phyloP scores from a whole-genome alignment of 768 basidiomycete genomes.

The Leccinum olivaceopallidum region DNA sequence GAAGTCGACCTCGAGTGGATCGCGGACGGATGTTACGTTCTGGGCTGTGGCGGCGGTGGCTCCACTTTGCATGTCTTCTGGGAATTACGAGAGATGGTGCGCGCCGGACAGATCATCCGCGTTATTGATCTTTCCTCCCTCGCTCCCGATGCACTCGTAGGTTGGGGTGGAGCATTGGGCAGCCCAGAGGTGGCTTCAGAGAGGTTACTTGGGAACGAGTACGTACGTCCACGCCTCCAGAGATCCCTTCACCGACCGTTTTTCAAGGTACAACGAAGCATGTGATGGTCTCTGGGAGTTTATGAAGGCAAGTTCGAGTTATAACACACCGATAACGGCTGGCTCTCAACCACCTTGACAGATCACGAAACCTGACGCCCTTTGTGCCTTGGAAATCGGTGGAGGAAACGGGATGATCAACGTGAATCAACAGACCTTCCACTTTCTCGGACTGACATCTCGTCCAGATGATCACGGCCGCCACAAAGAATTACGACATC shows the following conservation, averaged over 20 bases:
- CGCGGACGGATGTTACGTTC: slow-evolving; percentile 60
- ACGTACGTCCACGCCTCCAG: slow-evolving; percentile 2
- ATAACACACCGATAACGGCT: not conserved
- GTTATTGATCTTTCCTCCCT: slow-evolving; percentile 48
- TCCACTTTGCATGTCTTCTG: slow-evolving; percentile 54
- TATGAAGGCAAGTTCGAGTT: slow-evolving; percentile 23
- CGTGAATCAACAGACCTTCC: slow-evolving; percentile 23
- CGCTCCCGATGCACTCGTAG: slow-evolving; percentile 41
- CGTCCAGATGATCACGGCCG: slow-evolving; percentile 36
- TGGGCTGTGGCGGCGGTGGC: slow-evolving; percentile 67
- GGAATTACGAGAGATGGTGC: slow-evolving; percentile 51
- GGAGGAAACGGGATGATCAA: slow-evolving; percentile 47
- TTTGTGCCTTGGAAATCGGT: slow-evolving; percentile 42
- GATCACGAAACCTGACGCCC: slow-evolving; percentile 37
- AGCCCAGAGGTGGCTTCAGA: slow-evolving; percentile 41
- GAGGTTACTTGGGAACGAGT: slow-evolving; percentile 40
- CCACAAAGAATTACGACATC: slow-evolving; percentile 37
- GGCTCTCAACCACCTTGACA: slow-evolving; percentile 10
- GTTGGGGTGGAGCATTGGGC: slow-evolving; percentile 45
- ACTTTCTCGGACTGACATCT: slow-evolving; percentile 13
- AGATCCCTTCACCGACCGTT: not conserved
- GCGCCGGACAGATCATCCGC: slow-evolving; percentile 46
- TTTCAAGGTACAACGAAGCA: slow-evolving; percentile 35
- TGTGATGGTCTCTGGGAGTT: slow-evolving; percentile 30
- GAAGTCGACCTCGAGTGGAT: slow-evolving; percentile 58